These are phyloP conservation scores for Multifurca ochricompacta DNA, from an alignment of 768 basidiomycete species.

Conservation along the genomic window DNA sequence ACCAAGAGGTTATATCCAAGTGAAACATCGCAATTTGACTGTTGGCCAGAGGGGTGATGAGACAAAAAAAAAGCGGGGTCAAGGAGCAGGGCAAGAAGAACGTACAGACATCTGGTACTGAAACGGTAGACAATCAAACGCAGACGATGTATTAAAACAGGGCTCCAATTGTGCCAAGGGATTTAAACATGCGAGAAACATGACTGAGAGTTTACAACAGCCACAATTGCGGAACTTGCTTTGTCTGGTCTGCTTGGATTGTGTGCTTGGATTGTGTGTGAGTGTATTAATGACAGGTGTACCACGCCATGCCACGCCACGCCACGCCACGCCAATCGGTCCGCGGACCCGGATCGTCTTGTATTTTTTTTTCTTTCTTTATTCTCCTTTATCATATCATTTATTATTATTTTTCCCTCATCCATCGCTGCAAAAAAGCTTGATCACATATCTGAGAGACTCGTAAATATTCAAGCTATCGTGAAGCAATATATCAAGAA, in stretches of 20 bases:
- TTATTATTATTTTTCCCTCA: too few species aligned
- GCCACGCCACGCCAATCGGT: too few species aligned
- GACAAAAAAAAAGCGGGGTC: background rate
- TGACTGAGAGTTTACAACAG: background rate
- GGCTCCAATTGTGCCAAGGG: background rate
- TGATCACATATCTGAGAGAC: too few species aligned
- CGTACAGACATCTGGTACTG: slow-evolving; percentile 6
- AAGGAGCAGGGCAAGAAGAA: background rate
- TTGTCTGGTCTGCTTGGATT: background rate
- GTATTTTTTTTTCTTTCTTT: too few species aligned
- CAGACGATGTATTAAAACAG: background rate
- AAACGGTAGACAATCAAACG: background rate
- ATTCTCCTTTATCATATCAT: too few species aligned
- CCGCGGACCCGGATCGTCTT: too few species aligned
- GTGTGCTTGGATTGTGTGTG: background rate
- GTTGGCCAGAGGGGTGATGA: background rate
- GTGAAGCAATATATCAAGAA: too few species aligned
- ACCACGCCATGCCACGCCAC: too few species aligned
- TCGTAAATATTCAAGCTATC: too few species aligned
- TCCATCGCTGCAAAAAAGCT: too few species aligned
- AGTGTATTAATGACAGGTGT: too few species aligned
- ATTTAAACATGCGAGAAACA: background rate
- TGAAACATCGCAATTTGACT: background rate
- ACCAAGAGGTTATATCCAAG: slow-evolving; percentile 12
- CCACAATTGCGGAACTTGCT: background rate